Percentiles rank a stretch among this genome's conserved stretches.
phyloP scores from a whole-genome alignment of 1,284 basidiomycete species.

The Rhodotorula sp. region DNA sequence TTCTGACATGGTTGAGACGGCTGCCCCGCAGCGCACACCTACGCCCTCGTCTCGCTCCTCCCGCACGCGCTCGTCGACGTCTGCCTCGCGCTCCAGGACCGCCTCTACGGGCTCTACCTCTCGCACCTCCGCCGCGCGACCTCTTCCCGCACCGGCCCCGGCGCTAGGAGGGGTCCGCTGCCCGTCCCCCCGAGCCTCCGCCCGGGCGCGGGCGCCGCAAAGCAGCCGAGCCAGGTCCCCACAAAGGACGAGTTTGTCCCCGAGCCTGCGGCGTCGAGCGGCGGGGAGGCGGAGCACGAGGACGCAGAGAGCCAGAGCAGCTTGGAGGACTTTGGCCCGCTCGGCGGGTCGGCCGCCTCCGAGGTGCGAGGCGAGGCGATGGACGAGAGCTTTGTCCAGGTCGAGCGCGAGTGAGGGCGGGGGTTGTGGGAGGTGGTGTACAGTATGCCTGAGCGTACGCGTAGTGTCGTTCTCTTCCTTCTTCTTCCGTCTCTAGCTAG shows the following conservation, averaged over 20 bases:
- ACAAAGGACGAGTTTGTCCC: not conserved
- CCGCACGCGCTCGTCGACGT: slow-evolving; percentile 26
- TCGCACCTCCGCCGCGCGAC: slow-evolving; percentile 4
- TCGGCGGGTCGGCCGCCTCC: not conserved
- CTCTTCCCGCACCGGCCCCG: not conserved
- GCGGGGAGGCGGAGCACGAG: not conserved
- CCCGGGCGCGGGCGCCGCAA: no score
- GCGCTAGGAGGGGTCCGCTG: not conserved
- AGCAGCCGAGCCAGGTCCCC: not conserved
- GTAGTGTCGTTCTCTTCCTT: not conserved
- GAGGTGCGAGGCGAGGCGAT: slow-evolving; percentile 1
- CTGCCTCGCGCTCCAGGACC: slow-evolving; percentile 25
- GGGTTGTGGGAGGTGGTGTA: not conserved
- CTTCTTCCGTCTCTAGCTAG: not conserved
- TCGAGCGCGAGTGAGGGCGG: not conserved
- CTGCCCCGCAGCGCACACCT: slow-evolving; percentile 18
- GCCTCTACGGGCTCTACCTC: slow-evolving; percentile 23
- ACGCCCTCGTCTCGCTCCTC: slow-evolving; percentile 24
- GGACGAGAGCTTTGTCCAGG: slow-evolving; percentile 14
- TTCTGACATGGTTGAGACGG: no score
- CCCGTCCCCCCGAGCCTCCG: not conserved
- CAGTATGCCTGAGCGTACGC: not conserved
- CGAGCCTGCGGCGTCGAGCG: not conserved
- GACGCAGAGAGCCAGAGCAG: not conserved
- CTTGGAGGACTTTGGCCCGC: slow-evolving; percentile 27